These are phyloP conservation scores for Strigomonas culicis DNA, from an alignment of 208 protist genomes.

Conservation along the genomic window DNA sequence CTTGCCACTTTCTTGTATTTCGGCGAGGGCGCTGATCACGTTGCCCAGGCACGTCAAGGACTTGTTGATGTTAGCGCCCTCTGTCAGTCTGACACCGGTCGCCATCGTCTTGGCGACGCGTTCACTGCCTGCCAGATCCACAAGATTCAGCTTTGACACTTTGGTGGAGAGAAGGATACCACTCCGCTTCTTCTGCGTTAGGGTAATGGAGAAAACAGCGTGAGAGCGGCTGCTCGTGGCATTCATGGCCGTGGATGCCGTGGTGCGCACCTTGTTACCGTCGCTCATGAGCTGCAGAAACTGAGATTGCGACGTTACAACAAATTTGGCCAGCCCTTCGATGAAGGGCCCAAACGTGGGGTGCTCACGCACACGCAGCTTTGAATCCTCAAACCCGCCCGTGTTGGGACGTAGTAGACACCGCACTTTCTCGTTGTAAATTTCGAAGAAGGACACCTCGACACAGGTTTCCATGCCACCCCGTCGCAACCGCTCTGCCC, in stretches of 20 bases:
- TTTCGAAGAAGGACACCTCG: constrained; percentile 84
- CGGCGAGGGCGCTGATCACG: constrained; percentile 48
- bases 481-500: constrained; percentile 24
- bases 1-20: constrained; percentile 31
- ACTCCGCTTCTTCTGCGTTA: constrained; percentile 59
- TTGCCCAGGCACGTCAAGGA: constrained; percentile 51
- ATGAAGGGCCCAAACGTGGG: constrained; percentile 75
- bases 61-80: constrained; percentile 83
- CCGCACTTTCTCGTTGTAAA: constrained; percentile 90
- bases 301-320: constrained; percentile 53
- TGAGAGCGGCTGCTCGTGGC: constrained; percentile 83
- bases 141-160: constrained; percentile 66
- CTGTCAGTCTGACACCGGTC: constrained; percentile 68
- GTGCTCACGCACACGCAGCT: constrained; percentile 78
- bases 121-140: constrained; percentile 83
- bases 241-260: constrained; percentile 92
- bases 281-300: constrained; percentile 79
- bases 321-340: constrained; percentile 73
- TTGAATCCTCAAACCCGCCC: constrained; percentile 52
- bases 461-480: constrained; percentile 71
- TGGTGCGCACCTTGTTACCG: constrained; percentile 82
- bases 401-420: constrained; percentile 60
- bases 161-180: constrained; percentile 40
- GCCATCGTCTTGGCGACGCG: constrained; percentile 79
- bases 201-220: constrained; percentile 84